These are phyloP conservation scores for Chrysanthemum lavandulifolium DNA, from an alignment of 129 eudicot species.

Conservation along the genomic window DNA sequence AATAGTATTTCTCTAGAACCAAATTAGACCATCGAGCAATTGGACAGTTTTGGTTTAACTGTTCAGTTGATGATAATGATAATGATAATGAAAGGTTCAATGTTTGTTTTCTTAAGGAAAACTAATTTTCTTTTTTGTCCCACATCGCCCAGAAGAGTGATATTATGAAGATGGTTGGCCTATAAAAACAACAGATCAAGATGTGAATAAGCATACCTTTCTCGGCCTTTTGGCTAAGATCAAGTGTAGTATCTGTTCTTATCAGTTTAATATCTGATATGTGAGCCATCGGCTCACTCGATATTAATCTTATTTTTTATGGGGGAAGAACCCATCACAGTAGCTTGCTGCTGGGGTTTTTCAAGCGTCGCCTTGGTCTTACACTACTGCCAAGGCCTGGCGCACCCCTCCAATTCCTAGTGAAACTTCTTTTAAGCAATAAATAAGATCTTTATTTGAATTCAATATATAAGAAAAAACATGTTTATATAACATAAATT, in stretches of 20 bases:
- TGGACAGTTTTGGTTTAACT: too few relatives aligned
- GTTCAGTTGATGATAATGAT: too few relatives aligned
- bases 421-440: background rate
- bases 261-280: slow-evolving; percentile 36
- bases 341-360: slow-evolving; percentile 18
- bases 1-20: too few relatives aligned
- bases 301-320: slow-evolving; percentile 5
- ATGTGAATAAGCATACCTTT: slow-evolving; percentile 41
- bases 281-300: slow-evolving; percentile 18
- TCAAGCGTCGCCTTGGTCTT: slow-evolving; percentile 4
- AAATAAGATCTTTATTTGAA: too few relatives aligned
- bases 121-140: too few relatives aligned
- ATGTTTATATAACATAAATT: background rate
- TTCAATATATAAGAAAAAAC: background rate
- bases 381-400: slow-evolving; percentile 2
- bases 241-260: slow-evolving; percentile 75
- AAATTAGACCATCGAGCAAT: too few relatives aligned
- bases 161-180: too few relatives aligned
- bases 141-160: too few relatives aligned
- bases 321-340: background rate
- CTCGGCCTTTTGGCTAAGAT: slow-evolving; percentile 81
- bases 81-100: too few relatives aligned
- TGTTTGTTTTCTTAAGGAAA: too few relatives aligned
- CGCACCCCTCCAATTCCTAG: background rate
- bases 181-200: too few relatives aligned